phyloP scores from a whole-genome alignment of 805 yeast species.

The Wickerhamomyces alni region DNA sequence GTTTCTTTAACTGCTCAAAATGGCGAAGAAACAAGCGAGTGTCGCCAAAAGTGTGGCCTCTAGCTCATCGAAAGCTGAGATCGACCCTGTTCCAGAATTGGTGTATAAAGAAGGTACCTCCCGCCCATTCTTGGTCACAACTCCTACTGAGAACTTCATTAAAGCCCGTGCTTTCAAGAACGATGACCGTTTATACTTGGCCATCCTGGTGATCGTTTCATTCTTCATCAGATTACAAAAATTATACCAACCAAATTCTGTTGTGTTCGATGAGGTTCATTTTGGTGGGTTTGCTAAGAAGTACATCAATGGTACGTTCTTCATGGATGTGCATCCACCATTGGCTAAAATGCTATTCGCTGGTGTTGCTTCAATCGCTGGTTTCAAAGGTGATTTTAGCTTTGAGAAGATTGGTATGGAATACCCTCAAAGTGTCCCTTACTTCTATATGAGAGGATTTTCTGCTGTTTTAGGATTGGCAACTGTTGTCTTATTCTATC shows the following conservation, averaged over 20 bases:
- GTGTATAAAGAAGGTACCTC: conserved; percentile 42
- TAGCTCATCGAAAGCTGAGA: neutral
- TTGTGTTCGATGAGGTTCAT: conserved; percentile 90
- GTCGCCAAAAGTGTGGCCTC: neutral
- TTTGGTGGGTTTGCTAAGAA: conserved; percentile 95
- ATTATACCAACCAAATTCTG: conserved; percentile 66
- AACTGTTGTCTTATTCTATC: conserved; percentile 58
- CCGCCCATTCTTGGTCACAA: conserved; percentile 50
- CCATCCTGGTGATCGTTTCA: conserved; percentile 44
- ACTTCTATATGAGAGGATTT: conserved; percentile 60
- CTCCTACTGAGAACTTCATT: conserved; percentile 36
- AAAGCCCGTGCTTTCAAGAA: conserved; percentile 35
- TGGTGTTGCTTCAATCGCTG: conserved; percentile 59
- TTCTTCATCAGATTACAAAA: conserved; percentile 52
- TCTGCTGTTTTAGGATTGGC: conserved; percentile 65
- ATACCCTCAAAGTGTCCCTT: conserved; percentile 56
- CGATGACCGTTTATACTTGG: conserved; percentile 35
- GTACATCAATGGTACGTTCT: conserved; percentile 59
- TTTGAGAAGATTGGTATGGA: conserved; percentile 61
- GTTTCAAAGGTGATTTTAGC: conserved; percentile 65
- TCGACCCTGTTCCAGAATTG: conserved; percentile 39
- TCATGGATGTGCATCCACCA: conserved; percentile 80
- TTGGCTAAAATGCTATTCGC: conserved; percentile 73
- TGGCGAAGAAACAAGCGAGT: conserved; percentile 1
- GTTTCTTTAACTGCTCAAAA: neutral